These are phyloP conservation scores for Wickerhamomyces bovis DNA, from an alignment of 805 yeast genomes.

Conservation along the genomic window DNA sequence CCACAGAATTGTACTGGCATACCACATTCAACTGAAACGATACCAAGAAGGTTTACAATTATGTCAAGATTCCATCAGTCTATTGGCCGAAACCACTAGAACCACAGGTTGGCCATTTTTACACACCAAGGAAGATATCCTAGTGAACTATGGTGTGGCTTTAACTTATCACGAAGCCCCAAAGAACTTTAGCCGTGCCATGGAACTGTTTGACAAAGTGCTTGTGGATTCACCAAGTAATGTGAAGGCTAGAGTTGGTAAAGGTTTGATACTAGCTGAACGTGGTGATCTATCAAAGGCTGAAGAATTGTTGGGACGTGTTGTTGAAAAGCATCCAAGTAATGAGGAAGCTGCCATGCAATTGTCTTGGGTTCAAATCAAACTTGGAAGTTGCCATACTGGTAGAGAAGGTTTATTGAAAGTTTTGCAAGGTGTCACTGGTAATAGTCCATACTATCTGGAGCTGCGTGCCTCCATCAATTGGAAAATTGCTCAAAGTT, in stretches of 20 bases:
- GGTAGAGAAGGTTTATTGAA: slow-evolving; percentile 49
- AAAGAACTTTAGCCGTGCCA: slow-evolving; percentile 72
- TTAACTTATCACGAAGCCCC: slow-evolving; percentile 90
- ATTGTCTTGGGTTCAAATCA: slow-evolving; percentile 71
- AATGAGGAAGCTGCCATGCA: slow-evolving; percentile 60
- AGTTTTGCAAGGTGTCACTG: slow-evolving; percentile 33
- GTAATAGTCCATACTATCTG: slow-evolving; percentile 44
- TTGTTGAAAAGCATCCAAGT: slow-evolving; percentile 42
- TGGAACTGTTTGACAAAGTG: slow-evolving; percentile 61
- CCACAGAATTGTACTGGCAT: slow-evolving; percentile 57
- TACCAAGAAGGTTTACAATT: slow-evolving; percentile 56
- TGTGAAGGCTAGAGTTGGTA: slow-evolving; percentile 68
- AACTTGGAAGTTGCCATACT: slow-evolving; percentile 38
- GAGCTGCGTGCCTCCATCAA: slow-evolving; percentile 53
- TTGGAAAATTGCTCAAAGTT: slow-evolving; percentile 74
- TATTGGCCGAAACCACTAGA: slow-evolving; percentile 43
- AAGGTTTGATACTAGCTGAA: slow-evolving; percentile 71
- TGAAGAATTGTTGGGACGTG: slow-evolving; percentile 41
- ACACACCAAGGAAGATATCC: slow-evolving; percentile 51
- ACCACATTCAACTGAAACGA: slow-evolving; percentile 53
- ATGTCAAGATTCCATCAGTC: slow-evolving; percentile 54
- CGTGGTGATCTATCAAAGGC: slow-evolving; percentile 55
- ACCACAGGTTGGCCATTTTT: slow-evolving; percentile 41
- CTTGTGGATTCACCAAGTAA: slow-evolving; percentile 40
- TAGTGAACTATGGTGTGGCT: slow-evolving; percentile 63